Percentiles rank a stretch among this genome's conserved stretches.
Evolutionary conservation across 2,329 filamentous ascomycete species (phyloP).

Genomic region (Fusarium brachygibbosum): DNA sequence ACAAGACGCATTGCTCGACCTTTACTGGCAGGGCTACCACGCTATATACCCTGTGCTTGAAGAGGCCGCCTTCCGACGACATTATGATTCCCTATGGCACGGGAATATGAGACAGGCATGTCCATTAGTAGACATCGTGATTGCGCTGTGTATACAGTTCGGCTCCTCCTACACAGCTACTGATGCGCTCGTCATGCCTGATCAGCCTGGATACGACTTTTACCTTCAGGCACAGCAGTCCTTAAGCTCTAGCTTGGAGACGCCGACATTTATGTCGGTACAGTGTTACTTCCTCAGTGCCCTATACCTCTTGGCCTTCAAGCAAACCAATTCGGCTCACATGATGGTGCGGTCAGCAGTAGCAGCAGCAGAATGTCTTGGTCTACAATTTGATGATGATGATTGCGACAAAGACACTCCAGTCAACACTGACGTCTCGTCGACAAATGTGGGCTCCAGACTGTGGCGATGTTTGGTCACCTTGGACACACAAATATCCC

Average conservation of each 20-base stretch:
- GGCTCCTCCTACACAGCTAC: conserved; percentile 49
- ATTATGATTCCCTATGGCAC: conserved; percentile 45
- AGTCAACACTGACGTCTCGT: neutral
- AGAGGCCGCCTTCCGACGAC: conserved; percentile 42
- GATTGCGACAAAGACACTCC: neutral
- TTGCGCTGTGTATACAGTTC: conserved; percentile 66
- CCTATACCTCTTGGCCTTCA: conserved; percentile 56
- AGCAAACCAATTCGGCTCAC: conserved; percentile 39
- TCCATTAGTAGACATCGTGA: conserved; percentile 64
- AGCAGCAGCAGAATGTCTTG: conserved; percentile 36
- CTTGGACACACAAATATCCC: conserved; percentile 38
- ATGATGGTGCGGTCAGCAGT: conserved; percentile 36
- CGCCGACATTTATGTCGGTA: conserved; percentile 59
- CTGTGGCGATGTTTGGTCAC: conserved; percentile 43
- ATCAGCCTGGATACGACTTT: conserved; percentile 56
- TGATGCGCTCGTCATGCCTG: conserved; percentile 51
- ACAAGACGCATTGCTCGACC: conserved; percentile 62
- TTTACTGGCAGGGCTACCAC: conserved; percentile 65
- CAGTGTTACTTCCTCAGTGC: conserved; percentile 62
- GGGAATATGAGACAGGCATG: conserved; percentile 56
- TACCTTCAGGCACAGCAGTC: conserved; percentile 62
- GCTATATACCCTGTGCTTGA: conserved; percentile 55
- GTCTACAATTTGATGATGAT: conserved; percentile 23
- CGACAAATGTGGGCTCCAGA: neutral
- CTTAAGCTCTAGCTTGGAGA: conserved; percentile 58